phyloP scores from a whole-genome alignment of 2,329 filamentous ascomycete genomes.

The Exophiala spinifera region DNA sequence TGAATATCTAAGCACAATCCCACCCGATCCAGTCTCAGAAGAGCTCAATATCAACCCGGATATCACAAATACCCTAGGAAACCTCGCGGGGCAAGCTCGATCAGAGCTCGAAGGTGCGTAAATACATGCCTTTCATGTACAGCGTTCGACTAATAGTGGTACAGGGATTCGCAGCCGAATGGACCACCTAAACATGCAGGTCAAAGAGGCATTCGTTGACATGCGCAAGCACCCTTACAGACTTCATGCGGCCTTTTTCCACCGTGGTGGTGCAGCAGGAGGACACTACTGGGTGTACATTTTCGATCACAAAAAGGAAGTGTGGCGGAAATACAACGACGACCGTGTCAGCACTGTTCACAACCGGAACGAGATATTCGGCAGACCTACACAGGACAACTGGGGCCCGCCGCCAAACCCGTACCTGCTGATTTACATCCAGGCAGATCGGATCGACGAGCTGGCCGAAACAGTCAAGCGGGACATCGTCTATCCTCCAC shows the following conservation, averaged over 20 bases:
- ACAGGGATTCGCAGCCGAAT: conserved; percentile 17
- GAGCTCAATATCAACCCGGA: conserved; percentile 17
- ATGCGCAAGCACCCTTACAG: conserved; percentile 69
- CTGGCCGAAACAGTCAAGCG: conserved; percentile 58
- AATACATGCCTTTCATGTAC: background rate
- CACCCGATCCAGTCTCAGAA: conserved; percentile 14
- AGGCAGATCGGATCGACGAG: conserved; percentile 60
- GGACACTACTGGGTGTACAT: conserved; percentile 99
- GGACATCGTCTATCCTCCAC: conserved; percentile 31
- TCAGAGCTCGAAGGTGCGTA: conserved; percentile 21
- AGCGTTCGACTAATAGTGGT: background rate
- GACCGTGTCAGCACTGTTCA: conserved; percentile 68
- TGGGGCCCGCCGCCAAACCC: conserved; percentile 56
- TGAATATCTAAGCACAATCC: conserved; percentile 19
- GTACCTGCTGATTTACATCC: conserved; percentile 68
- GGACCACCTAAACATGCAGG: conserved; percentile 34
- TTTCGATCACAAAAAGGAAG: conserved; percentile 72
- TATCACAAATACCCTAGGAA: conserved; percentile 18
- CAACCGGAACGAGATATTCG: conserved; percentile 60
- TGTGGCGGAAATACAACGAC: conserved; percentile 96
- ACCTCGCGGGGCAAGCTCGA: conserved; percentile 20
- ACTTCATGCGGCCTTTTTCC: conserved; percentile 89
- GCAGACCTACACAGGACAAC: conserved; percentile 20
- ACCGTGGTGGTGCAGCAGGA: conserved; percentile 64
- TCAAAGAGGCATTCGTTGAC: conserved; percentile 60